A percentile compares a stretch with the other conserved stretches of the same genome.
These are phyloP conservation scores for Achaetomiella virescens DNA, from an alignment of 495 filamentous ascomycete genomes.

Conservation along the genomic window DNA sequence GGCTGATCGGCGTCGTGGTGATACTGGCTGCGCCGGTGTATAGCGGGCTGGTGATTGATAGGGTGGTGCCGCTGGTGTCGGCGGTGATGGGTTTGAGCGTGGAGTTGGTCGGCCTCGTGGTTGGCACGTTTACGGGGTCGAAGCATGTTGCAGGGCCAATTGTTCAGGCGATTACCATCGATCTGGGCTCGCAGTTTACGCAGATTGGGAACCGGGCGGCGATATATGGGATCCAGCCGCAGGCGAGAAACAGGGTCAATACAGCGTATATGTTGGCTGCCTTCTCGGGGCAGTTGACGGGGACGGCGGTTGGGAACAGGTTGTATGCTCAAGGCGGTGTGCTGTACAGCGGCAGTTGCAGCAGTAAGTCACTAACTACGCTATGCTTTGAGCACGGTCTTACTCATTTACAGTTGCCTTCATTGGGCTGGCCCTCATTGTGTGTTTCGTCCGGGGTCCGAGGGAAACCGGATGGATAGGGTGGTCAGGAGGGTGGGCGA, in stretches of 20 bases:
- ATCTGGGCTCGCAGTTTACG: conserved; percentile 66
- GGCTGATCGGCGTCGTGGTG: conserved; percentile 64
- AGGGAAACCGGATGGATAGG: conserved; percentile 68
- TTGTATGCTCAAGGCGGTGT: conserved; percentile 66
- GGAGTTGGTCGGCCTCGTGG: conserved; percentile 53
- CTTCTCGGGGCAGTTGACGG: conserved; percentile 71
- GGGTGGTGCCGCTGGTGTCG: conserved; percentile 58
- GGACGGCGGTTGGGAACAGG: conserved; percentile 65
- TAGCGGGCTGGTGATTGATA: conserved; percentile 64
- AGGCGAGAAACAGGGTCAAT: conserved; percentile 70
- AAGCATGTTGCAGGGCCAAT: conserved; percentile 67
- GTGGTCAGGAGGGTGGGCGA: conserved; percentile 64
- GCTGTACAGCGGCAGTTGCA: conserved; percentile 60
- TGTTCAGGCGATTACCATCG: conserved; percentile 64
- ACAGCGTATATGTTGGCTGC: conserved; percentile 74
- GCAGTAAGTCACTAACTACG: conserved; percentile 35
- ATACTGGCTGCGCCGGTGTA: conserved; percentile 63
- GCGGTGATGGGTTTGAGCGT: conserved; percentile 56
- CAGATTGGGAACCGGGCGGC: conserved; percentile 69
- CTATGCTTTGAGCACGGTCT: neutral
- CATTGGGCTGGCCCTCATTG: conserved; percentile 51
- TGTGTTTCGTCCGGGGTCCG: conserved; percentile 57
- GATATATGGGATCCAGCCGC: conserved; percentile 67
- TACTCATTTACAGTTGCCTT: conserved; percentile 46
- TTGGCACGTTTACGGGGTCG: conserved; percentile 64